Evolutionary conservation across 257 asterid genomes (phyloP).

Genomic region (Solanum bulbocastanum): DNA sequence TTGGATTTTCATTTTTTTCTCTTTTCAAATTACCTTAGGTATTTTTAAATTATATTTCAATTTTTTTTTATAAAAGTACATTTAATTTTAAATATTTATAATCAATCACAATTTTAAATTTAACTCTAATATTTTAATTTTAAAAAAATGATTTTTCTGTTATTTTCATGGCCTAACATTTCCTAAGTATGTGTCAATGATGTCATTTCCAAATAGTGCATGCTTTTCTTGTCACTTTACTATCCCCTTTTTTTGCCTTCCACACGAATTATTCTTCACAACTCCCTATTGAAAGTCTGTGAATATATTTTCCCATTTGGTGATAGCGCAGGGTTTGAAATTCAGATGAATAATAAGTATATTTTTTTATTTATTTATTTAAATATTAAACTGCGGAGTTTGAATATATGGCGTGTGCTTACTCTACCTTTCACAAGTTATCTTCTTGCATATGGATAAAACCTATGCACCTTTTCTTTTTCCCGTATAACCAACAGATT

Average conservation of each 20-base stretch:
- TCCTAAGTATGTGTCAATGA: conserved; percentile 7
- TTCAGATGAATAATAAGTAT: background rate
- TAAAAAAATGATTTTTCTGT: background rate
- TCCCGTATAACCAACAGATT: background rate
- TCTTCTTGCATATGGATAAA: background rate
- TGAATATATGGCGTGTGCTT: background rate
- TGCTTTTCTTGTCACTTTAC: background rate
- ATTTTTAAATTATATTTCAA: background rate
- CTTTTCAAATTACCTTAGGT: background rate
- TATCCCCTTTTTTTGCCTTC: background rate
- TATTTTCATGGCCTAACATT: background rate
- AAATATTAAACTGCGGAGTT: background rate
- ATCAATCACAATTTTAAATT: background rate
- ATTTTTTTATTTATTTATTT: background rate
- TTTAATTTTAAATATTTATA: background rate
- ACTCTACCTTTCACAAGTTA: background rate
- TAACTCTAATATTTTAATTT: background rate
- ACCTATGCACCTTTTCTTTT: background rate
- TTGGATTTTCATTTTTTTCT: background rate
- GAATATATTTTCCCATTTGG: background rate
- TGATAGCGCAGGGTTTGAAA: background rate
- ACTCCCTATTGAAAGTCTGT: background rate
- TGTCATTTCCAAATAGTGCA: background rate
- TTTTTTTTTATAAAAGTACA: background rate
- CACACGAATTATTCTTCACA: background rate